Conservation (phyloP, 23 red algal genomes). For the Pyropia haitanensis region DNA sequence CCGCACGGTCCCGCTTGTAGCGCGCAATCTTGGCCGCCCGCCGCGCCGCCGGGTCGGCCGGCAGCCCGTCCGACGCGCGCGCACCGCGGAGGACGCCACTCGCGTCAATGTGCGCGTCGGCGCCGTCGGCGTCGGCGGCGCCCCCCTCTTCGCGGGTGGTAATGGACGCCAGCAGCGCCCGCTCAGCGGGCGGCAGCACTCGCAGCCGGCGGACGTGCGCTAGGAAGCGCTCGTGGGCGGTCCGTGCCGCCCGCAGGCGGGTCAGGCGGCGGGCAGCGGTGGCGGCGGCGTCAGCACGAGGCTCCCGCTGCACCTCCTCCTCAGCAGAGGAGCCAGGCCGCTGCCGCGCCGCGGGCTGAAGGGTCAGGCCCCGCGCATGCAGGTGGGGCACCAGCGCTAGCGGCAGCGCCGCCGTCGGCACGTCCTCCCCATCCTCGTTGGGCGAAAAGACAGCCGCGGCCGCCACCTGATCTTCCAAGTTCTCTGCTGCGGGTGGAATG, state of each 20-base stretch:
- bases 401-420: slow-evolving; percentile 23
- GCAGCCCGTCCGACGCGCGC: no score
- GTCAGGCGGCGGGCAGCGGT: slow-evolving; percentile 6
- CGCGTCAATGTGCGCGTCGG: slow-evolving; percentile 10
- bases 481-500: no score
- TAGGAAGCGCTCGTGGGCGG: slow-evolving; percentile 23
- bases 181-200: slow-evolving; percentile 16
- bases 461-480: slow-evolving; percentile 5
- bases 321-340: neutral
- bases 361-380: slow-evolving; percentile 6
- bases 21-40: slow-evolving; percentile 48
- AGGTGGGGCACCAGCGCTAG: slow-evolving; percentile 35
- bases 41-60: slow-evolving; percentile 6
- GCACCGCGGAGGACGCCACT: no score
- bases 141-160: neutral
- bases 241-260: slow-evolving; percentile 6
- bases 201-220: slow-evolving; percentile 8
- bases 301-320: neutral
- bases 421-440: slow-evolving; percentile 44
- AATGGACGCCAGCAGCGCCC: slow-evolving; percentile 5
- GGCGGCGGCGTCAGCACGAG: neutral
- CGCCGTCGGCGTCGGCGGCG: neutral
- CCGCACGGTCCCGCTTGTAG: slow-evolving; percentile 35
- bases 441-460: slow-evolving; percentile 15
- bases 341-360: slow-evolving; percentile 7